A percentile compares a stretch with the other conserved stretches of the same genome.
Evolutionary conservation across 2,329 filamentous ascomycete species (phyloP).

Genomic region (Claviceps arundinis): DNA sequence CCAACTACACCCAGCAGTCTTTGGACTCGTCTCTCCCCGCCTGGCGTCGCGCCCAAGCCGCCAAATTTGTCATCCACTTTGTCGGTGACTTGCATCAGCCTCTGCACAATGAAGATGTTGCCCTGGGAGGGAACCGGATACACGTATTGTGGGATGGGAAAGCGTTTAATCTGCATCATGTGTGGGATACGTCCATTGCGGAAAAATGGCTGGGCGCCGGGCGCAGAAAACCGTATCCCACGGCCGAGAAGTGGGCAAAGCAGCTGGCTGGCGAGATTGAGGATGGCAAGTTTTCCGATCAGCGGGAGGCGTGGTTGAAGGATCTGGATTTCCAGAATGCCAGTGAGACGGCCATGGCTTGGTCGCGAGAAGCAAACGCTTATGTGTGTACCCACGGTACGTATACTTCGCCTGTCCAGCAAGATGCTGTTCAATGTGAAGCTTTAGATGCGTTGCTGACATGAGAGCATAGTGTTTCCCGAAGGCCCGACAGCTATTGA

Average conservation of each 20-base stretch:
- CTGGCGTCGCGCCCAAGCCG: constrained; percentile 41
- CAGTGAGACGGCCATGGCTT: constrained; percentile 42
- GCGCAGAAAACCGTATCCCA: constrained; percentile 32
- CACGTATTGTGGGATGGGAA: constrained; percentile 45
- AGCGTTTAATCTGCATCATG: constrained; percentile 53
- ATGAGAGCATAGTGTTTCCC: constrained; percentile 37
- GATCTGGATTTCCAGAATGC: constrained; percentile 42
- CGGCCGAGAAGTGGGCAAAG: constrained; percentile 43
- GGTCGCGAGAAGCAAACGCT: constrained; percentile 51
- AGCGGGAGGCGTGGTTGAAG: constrained; percentile 40
- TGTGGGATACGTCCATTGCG: constrained; percentile 60
- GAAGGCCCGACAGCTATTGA: constrained; percentile 44
- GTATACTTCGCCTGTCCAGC: constrained; percentile 10
- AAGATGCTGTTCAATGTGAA: neutral
- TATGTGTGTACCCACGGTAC: constrained; percentile 49
- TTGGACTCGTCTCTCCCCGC: constrained; percentile 30
- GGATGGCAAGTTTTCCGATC: constrained; percentile 37
- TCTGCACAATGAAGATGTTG: constrained; percentile 50
- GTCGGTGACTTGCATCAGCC: constrained; percentile 59
- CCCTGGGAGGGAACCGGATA: constrained; percentile 55
- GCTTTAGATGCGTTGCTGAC: neutral
- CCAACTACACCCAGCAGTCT: constrained; percentile 46
- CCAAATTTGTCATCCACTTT: constrained; percentile 57
- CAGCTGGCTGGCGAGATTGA: constrained; percentile 40
- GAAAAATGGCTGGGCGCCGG: constrained; percentile 49